These are phyloP conservation scores for Phlegmacium glaucopus DNA, from an alignment of 768 basidiomycete species.

Conservation along the genomic window DNA sequence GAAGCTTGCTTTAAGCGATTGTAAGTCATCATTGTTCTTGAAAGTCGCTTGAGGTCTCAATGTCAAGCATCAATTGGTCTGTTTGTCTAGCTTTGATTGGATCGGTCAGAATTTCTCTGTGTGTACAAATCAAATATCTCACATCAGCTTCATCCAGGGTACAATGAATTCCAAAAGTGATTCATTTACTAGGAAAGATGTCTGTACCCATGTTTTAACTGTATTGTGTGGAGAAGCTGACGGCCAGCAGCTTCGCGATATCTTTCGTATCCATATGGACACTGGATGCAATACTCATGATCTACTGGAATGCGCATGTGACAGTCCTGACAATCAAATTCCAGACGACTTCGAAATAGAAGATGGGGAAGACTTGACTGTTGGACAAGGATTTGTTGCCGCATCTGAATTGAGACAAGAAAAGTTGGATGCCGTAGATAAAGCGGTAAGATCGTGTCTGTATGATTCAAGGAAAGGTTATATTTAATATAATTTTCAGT, in stretches of 20 bases:
- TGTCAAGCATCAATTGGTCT: neutral
- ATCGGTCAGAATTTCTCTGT: constrained; percentile 37
- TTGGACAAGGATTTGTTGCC: constrained; percentile 50
- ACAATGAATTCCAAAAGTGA: constrained; percentile 61
- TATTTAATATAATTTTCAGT: constrained; percentile 35
- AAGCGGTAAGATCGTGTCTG: constrained; percentile 40
- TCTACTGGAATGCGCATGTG: constrained; percentile 78
- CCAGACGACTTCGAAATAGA: constrained; percentile 11
- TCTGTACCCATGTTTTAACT: constrained; percentile 31
- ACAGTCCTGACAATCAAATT: constrained; percentile 15
- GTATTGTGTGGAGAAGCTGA: neutral
- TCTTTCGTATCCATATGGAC: constrained; percentile 81
- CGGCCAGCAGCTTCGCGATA: constrained; percentile 70
- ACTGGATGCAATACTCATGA: constrained; percentile 93
- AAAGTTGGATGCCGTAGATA: constrained; percentile 44
- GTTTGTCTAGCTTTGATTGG: constrained; percentile 71
- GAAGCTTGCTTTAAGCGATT: constrained; percentile 86
- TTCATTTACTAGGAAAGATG: constrained; percentile 85
- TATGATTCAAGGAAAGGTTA: neutral
- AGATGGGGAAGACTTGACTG: constrained; percentile 21
- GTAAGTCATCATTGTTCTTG: constrained; percentile 37
- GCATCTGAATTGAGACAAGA: constrained; percentile 60
- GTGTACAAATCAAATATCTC: too few species aligned
- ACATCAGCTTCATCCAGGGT: constrained; percentile 21
- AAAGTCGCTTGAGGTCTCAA: neutral